Evolutionary conservation across 2,329 filamentous ascomycete genomes (phyloP), one percentile per base, ranked within the genome.

Genomic region (Beauveria scarabaeidicola): DNA sequence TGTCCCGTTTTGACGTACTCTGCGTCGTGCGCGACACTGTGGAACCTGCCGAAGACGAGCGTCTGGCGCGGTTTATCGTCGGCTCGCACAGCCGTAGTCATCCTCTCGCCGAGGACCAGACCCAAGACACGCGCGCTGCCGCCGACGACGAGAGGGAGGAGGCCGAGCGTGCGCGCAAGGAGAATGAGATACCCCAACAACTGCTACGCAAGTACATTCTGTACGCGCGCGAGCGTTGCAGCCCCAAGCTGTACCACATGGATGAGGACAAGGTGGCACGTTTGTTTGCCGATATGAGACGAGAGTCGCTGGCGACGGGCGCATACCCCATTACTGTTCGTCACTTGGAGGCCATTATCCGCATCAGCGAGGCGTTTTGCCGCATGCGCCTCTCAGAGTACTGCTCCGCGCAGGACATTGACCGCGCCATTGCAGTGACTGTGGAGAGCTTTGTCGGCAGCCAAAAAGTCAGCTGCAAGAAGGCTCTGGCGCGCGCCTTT

Each of bases 351-450:
- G 93, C 93, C 63, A 97, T 97, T 69, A 95, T 99, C 77, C 90
- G 94, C 69, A 96, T 96, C 69, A 87, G 87, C 60, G 94, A 99
- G 73, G 78, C 92, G 0, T 99, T 99, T 77, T 95, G 90, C 74
- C 93, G 96, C 69, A 99, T 99, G 94, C 88, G 94, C 15, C 80
- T 99, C n/a, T 94, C 90, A 0, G 94, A 99, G 66, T 97, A 96
- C 78, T 96, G 93, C 74, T 88, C 88, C 6, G 77, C 89, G 1
- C 84, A 89, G 61, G 94, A 99, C 70, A 96, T 99, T 67, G 94
- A 99, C 74, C 90, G 94, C 47, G 94, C 94, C 61, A 99, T 99
- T 69, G 91, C 92, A 15, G 94, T 99, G 7, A 96, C 94, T 0
- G 90, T 99, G 2, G 92, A 97, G 65, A 95, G 90, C 59, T 99